phyloP scores from a whole-genome alignment of 2,329 filamentous ascomycete genomes.

The Aspergillus sclerotialis region DNA sequence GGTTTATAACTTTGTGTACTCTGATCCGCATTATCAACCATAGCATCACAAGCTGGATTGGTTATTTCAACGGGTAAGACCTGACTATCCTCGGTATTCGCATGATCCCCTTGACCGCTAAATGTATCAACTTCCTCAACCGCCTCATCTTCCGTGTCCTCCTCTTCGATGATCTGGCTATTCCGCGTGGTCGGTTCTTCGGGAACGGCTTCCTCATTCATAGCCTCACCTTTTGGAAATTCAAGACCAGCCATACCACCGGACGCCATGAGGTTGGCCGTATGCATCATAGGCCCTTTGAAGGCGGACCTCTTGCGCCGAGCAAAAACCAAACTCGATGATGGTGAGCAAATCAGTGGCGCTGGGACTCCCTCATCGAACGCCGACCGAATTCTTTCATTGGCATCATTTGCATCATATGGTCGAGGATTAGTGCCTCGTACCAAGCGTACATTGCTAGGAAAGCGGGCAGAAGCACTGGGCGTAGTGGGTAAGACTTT shows the following conservation, averaged over 20 bases:
- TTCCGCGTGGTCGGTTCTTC: slow-evolving; percentile 24
- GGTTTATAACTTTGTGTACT: too few relatives aligned
- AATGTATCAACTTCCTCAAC: slow-evolving; percentile 38
- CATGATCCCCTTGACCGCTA: slow-evolving; percentile 22
- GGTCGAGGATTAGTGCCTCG: slow-evolving; percentile 41
- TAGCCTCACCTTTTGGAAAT: slow-evolving; percentile 20
- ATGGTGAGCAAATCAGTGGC: slow-evolving; percentile 32
- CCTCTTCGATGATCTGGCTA: slow-evolving; percentile 39
- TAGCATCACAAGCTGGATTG: slow-evolving; percentile 6
- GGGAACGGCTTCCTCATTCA: slow-evolving; percentile 10
- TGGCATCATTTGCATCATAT: slow-evolving; percentile 18
- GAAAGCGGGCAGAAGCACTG: slow-evolving; percentile 62
- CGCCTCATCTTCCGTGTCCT: slow-evolving; percentile 33
- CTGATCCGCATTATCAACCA: slow-evolving; percentile 7
- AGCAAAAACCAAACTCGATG: slow-evolving; percentile 39
- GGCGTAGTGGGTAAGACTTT: slow-evolving; percentile 94
- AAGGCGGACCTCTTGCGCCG: slow-evolving; percentile 40
- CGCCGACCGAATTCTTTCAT: slow-evolving; percentile 19
- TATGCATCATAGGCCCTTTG: slow-evolving; percentile 39
- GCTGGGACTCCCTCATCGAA: slow-evolving; percentile 33
- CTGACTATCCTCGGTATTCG: slow-evolving; percentile 7
- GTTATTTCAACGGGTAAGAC: slow-evolving; percentile 15
- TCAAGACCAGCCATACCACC: slow-evolving; percentile 28
- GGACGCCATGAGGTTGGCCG: slow-evolving; percentile 27
- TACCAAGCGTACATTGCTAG: slow-evolving; percentile 77